Conservation (phyloP, 2,329 filamentous ascomycete genomes). For the Cadophora gregata region DNA sequence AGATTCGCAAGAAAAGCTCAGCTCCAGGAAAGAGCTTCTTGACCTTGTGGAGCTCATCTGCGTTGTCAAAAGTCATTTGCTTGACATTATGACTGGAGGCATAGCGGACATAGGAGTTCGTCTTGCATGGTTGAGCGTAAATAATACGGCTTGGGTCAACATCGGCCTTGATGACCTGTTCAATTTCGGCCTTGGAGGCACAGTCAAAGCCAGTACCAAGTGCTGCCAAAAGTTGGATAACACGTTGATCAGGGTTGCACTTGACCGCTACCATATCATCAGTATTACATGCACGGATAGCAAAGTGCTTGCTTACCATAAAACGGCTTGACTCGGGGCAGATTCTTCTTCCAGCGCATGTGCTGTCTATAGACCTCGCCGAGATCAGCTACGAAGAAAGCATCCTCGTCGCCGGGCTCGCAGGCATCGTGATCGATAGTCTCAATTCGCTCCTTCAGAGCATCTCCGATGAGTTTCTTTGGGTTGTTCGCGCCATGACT, state of each 20-base stretch:
- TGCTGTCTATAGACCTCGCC: slow-evolving; percentile 99
- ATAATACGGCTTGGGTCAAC: slow-evolving; percentile 91
- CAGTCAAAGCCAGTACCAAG: slow-evolving; percentile 97
- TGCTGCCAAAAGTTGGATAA: slow-evolving; percentile 84
- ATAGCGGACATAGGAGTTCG: slow-evolving; percentile 94
- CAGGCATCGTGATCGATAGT: slow-evolving; percentile 86
- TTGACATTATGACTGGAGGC: slow-evolving; percentile 84
- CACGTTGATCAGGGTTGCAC: slow-evolving; percentile 93
- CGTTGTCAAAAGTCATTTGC: slow-evolving; percentile 99
- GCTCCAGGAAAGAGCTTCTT: slow-evolving; percentile 88
- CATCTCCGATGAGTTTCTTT: slow-evolving; percentile 84
- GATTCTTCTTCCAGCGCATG: slow-evolving; percentile 94
- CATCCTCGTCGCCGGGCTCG: slow-evolving; percentile 91
- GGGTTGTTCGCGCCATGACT: slow-evolving; percentile 50
- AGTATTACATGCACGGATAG: slow-evolving; percentile 17
- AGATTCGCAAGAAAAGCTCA: slow-evolving; percentile 91
- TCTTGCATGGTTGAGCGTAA: slow-evolving; percentile 99
- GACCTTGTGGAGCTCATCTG: slow-evolving; percentile 97
- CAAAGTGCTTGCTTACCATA: slow-evolving; percentile 69
- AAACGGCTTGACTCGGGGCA: slow-evolving; percentile 92
- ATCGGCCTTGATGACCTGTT: slow-evolving; percentile 84
- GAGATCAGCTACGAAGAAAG: slow-evolving; percentile 97
- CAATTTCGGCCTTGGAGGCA: slow-evolving; percentile 96
- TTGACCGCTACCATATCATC: slow-evolving; percentile 75
- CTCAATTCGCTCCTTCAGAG: slow-evolving; percentile 84